Percentiles rank a stretch among this genome's conserved stretches.
These are phyloP conservation scores for Olyra latifolia DNA, from an alignment of 176 grass and related monocot species.

Conservation along the genomic window DNA sequence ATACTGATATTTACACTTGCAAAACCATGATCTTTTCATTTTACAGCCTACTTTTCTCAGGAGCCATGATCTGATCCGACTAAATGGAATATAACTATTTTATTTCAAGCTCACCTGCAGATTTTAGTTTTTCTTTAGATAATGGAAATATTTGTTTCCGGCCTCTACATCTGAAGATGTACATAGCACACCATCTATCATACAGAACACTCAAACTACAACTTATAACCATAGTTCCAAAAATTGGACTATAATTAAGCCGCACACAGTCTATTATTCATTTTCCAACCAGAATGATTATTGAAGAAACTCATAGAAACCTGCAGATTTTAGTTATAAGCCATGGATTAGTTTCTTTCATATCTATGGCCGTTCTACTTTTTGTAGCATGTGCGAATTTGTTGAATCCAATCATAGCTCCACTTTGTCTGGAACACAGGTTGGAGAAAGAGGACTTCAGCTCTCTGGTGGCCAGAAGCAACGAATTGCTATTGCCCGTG, in stretches of 20 bases:
- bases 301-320: too few species aligned
- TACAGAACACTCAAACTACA: too few species aligned
- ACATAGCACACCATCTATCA: too few species aligned
- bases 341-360: not conserved
- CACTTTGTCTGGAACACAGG: constrained; percentile 29
- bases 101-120: not conserved
- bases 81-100: not conserved
- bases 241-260: too few species aligned
- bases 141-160: too few species aligned
- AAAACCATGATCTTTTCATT: not conserved
- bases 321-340: not conserved
- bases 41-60: not conserved
- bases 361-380: not conserved
- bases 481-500: constrained; percentile 79
- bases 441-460: constrained; percentile 72
- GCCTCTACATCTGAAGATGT: too few species aligned
- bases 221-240: too few species aligned
- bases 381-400: not conserved
- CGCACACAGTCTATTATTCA: too few species aligned
- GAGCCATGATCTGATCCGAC: not conserved
- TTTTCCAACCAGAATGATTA: too few species aligned
- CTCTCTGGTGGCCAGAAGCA: constrained; percentile 87
- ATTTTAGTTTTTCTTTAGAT: too few species aligned
- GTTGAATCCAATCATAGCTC: not conserved
- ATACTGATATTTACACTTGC: not conserved